Evolutionary conservation across 2,329 filamentous ascomycete species (phyloP), one percentile per base, ranked within the genome.

Genomic region (Sporothrix luriei): DNA sequence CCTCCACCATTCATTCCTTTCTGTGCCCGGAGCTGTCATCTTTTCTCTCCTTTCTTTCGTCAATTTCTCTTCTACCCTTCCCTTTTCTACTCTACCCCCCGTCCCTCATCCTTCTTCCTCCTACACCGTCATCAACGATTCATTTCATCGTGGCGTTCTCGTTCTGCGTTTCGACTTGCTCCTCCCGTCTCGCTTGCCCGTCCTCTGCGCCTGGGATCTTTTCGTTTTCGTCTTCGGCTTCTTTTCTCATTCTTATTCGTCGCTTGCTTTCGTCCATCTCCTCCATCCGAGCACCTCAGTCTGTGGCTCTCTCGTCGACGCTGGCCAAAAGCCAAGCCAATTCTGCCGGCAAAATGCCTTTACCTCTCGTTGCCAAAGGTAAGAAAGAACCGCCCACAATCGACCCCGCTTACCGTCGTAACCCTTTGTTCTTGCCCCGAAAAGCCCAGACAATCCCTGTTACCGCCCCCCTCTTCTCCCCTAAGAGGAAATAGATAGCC

Each of bases 351-450:
- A 76, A 72, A 49, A 80, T 80, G 79, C 78, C 79, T 71, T 68
- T 78, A 51, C 77, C 78, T 57, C 64, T 80, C 71, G 76, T 75
- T 65, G 79, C 78, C 72, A 80, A 80, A 76, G 79, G 79, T 80
- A 72, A 76, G 79, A 79, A 78, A 77, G 54, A 59, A 33, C 78
- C 78, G 71, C 21, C 14, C 61, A 48, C 13, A 9, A 55, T 76
- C 77, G 69, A 67, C 26, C 38, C 62, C 57, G 65, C 68, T 59
- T 68, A 57, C 38, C 54, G 46, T 33, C 67, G 43, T 59, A 65
- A 46, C 21, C 49, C 43, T n/a, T 59, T 38, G 46, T 11, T 40
- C 38, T 62, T 62, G 38, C 57, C 38, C 38, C 57, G n/a, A 46
- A 62, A 21, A 13, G 4, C 57, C 57, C 54, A 40, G 16, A 62